Evolutionary conservation across 306 rosid genomes (phyloP).

Genomic region (Prunus dulcis): DNA sequence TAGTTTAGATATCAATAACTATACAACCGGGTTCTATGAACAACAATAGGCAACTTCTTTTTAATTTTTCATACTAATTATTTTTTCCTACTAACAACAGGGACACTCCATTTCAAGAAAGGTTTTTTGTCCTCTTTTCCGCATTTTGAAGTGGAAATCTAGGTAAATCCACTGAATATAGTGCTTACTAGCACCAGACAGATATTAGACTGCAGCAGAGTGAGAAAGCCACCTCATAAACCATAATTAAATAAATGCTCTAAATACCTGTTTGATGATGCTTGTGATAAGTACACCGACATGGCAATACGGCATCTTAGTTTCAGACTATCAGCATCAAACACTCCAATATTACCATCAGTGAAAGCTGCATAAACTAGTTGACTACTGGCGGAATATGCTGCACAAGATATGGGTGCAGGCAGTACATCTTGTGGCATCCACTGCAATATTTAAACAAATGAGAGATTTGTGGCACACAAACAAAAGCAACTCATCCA

Average conservation of each 20-base stretch:
- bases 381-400: conserved; percentile 60
- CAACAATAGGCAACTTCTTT: neutral
- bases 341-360: conserved; percentile 63
- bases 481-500: conserved; percentile 13
- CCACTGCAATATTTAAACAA: conserved; percentile 46
- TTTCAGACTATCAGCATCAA: conserved; percentile 66
- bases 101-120: neutral
- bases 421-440: conserved; percentile 56
- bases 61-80: neutral
- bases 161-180: neutral
- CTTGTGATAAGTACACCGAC: conserved; percentile 45
- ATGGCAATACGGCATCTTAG: conserved; percentile 64
- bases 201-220: too few relatives aligned
- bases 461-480: neutral
- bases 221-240: neutral
- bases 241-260: neutral
- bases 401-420: conserved; percentile 57
- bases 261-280: conserved; percentile 28
- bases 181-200: neutral
- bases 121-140: too few relatives aligned
- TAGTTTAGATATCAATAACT: neutral
- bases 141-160: neutral
- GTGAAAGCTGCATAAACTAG: conserved; percentile 51
- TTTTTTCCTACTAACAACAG: neutral
- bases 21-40: neutral